Evolutionary conservation across 2,329 filamentous ascomycete species (phyloP).

Genomic region (Penicillium sp.): DNA sequence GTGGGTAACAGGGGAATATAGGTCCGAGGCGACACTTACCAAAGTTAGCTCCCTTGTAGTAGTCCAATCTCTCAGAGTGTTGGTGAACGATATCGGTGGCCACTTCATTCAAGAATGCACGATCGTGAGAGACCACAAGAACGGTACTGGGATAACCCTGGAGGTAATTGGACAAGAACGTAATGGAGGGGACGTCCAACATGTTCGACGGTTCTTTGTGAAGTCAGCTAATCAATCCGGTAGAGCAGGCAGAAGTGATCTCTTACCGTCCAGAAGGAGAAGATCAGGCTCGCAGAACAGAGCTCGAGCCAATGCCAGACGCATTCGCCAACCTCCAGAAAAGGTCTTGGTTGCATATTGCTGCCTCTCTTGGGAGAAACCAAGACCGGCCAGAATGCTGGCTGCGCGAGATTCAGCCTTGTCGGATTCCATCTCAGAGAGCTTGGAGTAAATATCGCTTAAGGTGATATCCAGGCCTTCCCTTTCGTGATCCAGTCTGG

Average conservation of each 20-base stretch:
- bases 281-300: conserved; percentile 98
- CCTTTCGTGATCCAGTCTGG: conserved; percentile 77
- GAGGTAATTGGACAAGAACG: conserved; percentile 94
- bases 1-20: conserved; percentile 1
- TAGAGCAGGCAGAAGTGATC: not conserved
- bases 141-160: conserved; percentile 92
- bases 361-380: conserved; percentile 91
- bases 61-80: conserved; percentile 93
- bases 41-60: conserved; percentile 98
- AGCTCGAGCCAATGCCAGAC: conserved; percentile 87
- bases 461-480: conserved; percentile 89
- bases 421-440: conserved; percentile 98
- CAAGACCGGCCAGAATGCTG: conserved; percentile 92
- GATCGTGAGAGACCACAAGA: conserved; percentile 95
- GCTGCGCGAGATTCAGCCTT: conserved; percentile 94
- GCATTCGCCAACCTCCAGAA: conserved; percentile 99
- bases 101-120: conserved; percentile 97
- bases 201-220: conserved; percentile 90
- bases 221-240: conserved; percentile 17
- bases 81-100: conserved; percentile 99
- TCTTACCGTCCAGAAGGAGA: conserved; percentile 73
- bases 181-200: conserved; percentile 99
- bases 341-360: conserved; percentile 95
- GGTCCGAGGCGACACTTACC: conserved; percentile 35
- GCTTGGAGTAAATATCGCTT: conserved; percentile 84